Percentiles rank a stretch among this genome's conserved stretches.
These are phyloP conservation scores for Phytophthora kernoviae DNA, from an alignment of 352 stramenopile species.

Conservation along the genomic window DNA sequence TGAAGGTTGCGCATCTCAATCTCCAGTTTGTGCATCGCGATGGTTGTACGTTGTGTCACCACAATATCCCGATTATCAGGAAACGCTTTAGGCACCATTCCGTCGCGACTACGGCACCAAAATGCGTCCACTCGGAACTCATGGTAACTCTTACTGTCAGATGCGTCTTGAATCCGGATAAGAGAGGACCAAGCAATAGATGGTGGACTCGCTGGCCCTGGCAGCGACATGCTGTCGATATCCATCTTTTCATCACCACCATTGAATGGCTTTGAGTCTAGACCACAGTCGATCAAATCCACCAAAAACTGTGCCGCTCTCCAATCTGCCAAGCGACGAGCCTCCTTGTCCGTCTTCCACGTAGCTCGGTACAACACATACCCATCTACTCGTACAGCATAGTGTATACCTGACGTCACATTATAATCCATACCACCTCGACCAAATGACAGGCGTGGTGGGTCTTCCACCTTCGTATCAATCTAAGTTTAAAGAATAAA, in stretches of 20 bases:
- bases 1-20: slow-evolving; percentile 40
- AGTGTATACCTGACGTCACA: slow-evolving; percentile 29
- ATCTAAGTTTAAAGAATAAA: slow-evolving; percentile 38
- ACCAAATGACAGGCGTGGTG: slow-evolving; percentile 17
- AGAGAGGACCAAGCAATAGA: slow-evolving; percentile 55
- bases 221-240: slow-evolving; percentile 24
- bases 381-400: slow-evolving; percentile 44
- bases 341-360: slow-evolving; percentile 55
- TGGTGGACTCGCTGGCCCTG: background rate
- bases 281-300: slow-evolving; percentile 72
- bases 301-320: slow-evolving; percentile 62
- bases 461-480: slow-evolving; percentile 38
- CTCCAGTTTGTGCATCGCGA: slow-evolving; percentile 57
- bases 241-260: slow-evolving; percentile 43
- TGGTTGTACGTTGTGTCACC: slow-evolving; percentile 41
- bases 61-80: slow-evolving; percentile 29
- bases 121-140: slow-evolving; percentile 63
- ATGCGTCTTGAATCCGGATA: slow-evolving; percentile 58
- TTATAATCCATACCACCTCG: slow-evolving; percentile 12
- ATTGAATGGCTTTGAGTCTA: slow-evolving; percentile 53
- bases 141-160: slow-evolving; percentile 37
- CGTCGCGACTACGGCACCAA: slow-evolving; percentile 47
- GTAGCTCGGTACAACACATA: slow-evolving; percentile 58
- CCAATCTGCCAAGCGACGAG: slow-evolving; percentile 52
- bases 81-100: slow-evolving; percentile 34